Evolutionary conservation across 2,329 filamentous ascomycete genomes (phyloP), one percentile per base, ranked within the genome.

Genomic region (Colletotrichum falcatum): DNA sequence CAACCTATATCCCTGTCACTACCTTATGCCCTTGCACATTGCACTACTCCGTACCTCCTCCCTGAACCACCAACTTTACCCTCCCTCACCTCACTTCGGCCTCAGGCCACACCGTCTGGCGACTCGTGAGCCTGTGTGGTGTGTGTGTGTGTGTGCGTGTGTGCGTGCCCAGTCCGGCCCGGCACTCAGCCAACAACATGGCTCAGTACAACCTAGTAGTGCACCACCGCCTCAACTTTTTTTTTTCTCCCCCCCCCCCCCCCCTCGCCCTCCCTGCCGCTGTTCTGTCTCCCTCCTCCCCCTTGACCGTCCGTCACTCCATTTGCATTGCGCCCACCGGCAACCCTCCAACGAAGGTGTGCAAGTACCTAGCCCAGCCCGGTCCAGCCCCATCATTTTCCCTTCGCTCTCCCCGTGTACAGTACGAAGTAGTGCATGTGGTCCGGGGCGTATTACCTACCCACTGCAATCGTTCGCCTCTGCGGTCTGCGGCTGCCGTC

Each of bases 381-480:
- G 67, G 60, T 70, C 65, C 65, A 70, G 63, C 63, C 67, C 64
- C 67, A 61, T 62, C 55, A 30, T 54, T 26, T 64, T 58, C 58
- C 68, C 59, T 55, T 71, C 55, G 59, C 59, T 49, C 69, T 70
- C 48, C 60, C 65, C 60, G 69, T 68, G 65, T 65, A n/a, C n/a
- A n/a, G n/a, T n/a, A n/a, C n/a, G n/a, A n/a, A n/a, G n/a, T n/a
- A 71, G 58, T 56, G 65, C 65, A 56, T 63, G 59, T 71, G 65
- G 69, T 71, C 59, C 59, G 65, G 69, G 65, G 69, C 49, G 59
- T 48, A 55, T 65, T 65, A 64, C 69, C 65, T 65, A 64, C 69
- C 65, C 65, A 71, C 65, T 65, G 54, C 49, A 69, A 69, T 61
- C 65, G 48, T 49, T 71, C 65, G 65, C 63, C 53, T 55, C 53